A percentile compares a stretch with the other conserved stretches of the same genome.
Evolutionary conservation across 2,329 filamentous ascomycete genomes (phyloP).

Genomic region (Epicoccum nigrum): DNA sequence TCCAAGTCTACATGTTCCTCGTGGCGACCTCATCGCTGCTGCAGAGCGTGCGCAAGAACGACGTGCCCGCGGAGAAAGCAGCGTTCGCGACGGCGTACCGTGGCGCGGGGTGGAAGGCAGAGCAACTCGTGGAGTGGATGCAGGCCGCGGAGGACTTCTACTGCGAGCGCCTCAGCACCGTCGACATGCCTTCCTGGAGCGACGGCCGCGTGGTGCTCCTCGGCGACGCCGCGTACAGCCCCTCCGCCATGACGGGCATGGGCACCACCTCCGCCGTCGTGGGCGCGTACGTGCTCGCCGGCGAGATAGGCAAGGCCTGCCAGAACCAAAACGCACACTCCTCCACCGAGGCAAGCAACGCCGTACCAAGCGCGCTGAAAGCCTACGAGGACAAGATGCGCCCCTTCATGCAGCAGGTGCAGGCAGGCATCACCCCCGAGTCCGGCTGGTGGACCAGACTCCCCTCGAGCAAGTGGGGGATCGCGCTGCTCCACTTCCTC

Average conservation of each 20-base stretch:
- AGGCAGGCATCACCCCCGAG: neutral
- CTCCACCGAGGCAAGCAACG: neutral
- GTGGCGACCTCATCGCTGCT: neutral
- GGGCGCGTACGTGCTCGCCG: neutral
- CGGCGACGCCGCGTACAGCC: neutral
- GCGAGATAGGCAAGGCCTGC: neutral
- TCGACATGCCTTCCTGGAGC: neutral
- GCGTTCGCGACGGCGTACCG: neutral
- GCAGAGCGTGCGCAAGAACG: neutral
- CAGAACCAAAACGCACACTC: too few species aligned
- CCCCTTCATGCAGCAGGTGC: neutral
- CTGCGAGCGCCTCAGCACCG: neutral
- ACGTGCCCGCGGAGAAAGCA: neutral
- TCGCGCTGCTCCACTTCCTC: neutral
- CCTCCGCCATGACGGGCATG: neutral
- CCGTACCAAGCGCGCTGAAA: neutral
- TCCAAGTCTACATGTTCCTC: neutral
- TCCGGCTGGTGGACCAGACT: neutral
- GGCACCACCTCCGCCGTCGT: neutral
- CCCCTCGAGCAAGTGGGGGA: neutral
- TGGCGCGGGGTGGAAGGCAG: neutral
- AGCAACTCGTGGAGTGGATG: neutral
- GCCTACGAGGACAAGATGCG: neutral
- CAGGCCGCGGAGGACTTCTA: neutral
- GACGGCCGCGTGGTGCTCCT: neutral